Evolutionary conservation across 257 asterid species (phyloP).

Genomic region (Solanum dulcamara): DNA sequence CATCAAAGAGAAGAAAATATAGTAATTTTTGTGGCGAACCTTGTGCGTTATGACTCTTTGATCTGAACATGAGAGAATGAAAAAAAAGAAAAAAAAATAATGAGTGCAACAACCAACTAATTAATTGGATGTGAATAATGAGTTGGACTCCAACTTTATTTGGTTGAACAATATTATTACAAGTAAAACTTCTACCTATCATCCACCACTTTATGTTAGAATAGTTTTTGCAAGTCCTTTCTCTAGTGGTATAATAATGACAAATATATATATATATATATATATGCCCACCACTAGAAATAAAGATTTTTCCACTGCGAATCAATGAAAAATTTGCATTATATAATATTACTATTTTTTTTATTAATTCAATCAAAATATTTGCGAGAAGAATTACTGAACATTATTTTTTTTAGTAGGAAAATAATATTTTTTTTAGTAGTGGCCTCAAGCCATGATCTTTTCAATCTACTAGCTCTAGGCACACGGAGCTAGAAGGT

Average conservation of each 20-base stretch:
- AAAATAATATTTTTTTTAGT: no score
- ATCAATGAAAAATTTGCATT: no score
- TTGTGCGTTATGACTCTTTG: conserved; percentile 35
- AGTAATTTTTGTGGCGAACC: conserved; percentile 64
- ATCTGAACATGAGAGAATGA: conserved; percentile 28
- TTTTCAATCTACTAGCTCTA: not conserved
- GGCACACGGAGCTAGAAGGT: not conserved
- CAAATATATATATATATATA: not conserved
- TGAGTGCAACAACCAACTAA: conserved; percentile 41
- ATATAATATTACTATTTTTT: no score
- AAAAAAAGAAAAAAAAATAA: conserved; percentile 6
- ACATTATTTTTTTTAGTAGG: no score
- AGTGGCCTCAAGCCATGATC: not conserved
- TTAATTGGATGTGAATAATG: conserved; percentile 39
- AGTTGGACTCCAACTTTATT: conserved; percentile 59
- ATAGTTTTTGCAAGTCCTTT: not conserved
- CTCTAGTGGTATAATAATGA: not conserved
- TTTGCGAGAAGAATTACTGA: not conserved
- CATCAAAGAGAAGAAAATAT: conserved; percentile 35
- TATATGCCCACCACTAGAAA: no score
- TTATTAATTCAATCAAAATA: no score
- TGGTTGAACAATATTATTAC: not conserved
- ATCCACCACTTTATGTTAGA: not conserved
- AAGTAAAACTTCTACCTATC: not conserved
- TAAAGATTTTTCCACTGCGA: no score